Evolutionary conservation across 2,329 filamentous ascomycete genomes (phyloP).

Genomic region (Aureobasidium leucospermi): DNA sequence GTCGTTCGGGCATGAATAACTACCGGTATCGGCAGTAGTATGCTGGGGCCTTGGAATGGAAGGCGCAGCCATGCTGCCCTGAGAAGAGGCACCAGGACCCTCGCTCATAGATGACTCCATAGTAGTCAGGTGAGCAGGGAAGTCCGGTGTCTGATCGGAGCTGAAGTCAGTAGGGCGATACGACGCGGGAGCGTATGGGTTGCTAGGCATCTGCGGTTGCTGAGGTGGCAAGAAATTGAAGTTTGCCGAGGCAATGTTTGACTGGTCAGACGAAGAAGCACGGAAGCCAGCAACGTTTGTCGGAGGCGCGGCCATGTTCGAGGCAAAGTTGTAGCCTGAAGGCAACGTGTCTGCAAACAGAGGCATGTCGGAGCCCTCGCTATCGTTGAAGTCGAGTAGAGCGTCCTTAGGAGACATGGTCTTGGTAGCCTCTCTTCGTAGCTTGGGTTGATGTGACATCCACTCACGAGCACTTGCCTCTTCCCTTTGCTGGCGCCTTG

Average conservation of each 20-base stretch:
- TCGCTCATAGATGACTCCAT: constrained; percentile 57
- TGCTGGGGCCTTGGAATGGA: constrained; percentile 49
- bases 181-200: constrained; percentile 26
- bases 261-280: constrained; percentile 19
- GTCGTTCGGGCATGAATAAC: constrained; percentile 94
- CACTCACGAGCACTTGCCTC: constrained; percentile 47
- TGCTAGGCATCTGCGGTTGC: constrained; percentile 22
- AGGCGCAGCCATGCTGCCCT: constrained; percentile 28
- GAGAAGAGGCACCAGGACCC: constrained; percentile 36
- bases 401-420: constrained; percentile 95
- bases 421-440: constrained; percentile 46
- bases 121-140: constrained; percentile 51
- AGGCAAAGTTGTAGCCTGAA: constrained; percentile 34
- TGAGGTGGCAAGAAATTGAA: constrained; percentile 25
- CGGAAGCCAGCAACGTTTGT: constrained; percentile 16
- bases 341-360: constrained; percentile 30
- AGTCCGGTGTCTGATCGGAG: constrained; percentile 38
- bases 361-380: constrained; percentile 54
- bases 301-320: constrained; percentile 21
- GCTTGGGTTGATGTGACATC: constrained; percentile 24
- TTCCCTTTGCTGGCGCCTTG: constrained; percentile 55
- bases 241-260: constrained; percentile 28
- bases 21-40: constrained; percentile 69
- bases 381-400: constrained; percentile 69
- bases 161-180: constrained; percentile 26